These are phyloP conservation scores for Scheffersomyces lignicola DNA, from an alignment of 1,139 yeast genomes.

Conservation along the genomic window DNA sequence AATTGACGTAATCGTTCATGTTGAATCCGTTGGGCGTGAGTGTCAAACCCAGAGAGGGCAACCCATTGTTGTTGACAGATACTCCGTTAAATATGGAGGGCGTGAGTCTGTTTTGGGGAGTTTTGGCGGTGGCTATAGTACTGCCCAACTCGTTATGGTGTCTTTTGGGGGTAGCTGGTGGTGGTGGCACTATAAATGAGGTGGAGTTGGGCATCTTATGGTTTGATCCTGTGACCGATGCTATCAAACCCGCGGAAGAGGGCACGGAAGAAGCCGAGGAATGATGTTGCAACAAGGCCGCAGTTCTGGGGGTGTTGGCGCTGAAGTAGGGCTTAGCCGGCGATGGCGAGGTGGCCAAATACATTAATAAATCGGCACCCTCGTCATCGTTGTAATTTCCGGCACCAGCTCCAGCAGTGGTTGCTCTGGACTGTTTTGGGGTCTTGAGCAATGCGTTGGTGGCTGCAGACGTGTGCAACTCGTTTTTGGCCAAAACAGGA, in stretches of 20 bases:
- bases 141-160: slow-evolving; percentile 14
- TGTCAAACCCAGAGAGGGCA: slow-evolving; percentile 46
- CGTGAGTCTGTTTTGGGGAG: slow-evolving; percentile 47
- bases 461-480: slow-evolving; percentile 14
- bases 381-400: slow-evolving; percentile 54
- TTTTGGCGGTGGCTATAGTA: slow-evolving; percentile 25
- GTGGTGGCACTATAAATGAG: slow-evolving; percentile 42
- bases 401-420: slow-evolving; percentile 5
- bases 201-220: slow-evolving; percentile 3
- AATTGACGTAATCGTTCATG: slow-evolving; percentile 78
- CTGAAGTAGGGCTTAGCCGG: slow-evolving; percentile 50
- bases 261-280: slow-evolving; percentile 4
- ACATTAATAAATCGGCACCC: slow-evolving; percentile 82
- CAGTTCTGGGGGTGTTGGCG: slow-evolving; percentile 33
- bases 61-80: slow-evolving; percentile 20
- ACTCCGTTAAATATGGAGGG: slow-evolving; percentile 36
- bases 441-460: slow-evolving; percentile 31
- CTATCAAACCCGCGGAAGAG: background rate
- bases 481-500: slow-evolving; percentile 33
- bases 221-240: slow-evolving; percentile 1
- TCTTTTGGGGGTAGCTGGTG: slow-evolving; percentile 49
- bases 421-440: slow-evolving; percentile 33
- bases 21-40: slow-evolving; percentile 73
- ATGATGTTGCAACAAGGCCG: slow-evolving; percentile 9
- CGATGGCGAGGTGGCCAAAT: slow-evolving; percentile 83